Conservation (phyloP, 208 protist species). For the Porcisia deanei region DNA sequence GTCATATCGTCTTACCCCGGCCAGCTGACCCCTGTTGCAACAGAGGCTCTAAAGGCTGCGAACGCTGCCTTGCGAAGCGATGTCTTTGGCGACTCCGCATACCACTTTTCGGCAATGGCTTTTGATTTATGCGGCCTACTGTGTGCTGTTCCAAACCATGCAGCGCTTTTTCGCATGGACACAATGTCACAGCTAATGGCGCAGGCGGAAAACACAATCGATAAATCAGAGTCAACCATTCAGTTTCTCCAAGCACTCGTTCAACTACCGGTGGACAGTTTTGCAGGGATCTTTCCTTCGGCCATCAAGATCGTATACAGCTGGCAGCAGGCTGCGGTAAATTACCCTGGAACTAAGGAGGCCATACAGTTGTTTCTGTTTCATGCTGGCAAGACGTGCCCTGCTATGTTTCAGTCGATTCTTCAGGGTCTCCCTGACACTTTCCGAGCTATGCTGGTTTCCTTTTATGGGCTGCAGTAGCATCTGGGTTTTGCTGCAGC, state of each 20-base stretch:
- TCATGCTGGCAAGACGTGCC: conserved; percentile 22
- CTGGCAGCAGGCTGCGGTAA: conserved; percentile 44
- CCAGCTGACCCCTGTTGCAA: conserved; percentile 12
- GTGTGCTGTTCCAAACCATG: conserved; percentile 27
- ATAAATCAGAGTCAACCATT: conserved; percentile 82
- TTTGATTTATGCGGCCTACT: conserved; percentile 62
- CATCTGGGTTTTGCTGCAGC: background rate
- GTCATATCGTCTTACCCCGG: conserved; percentile 15
- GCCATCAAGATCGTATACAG: conserved; percentile 70
- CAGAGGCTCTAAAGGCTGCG: conserved; percentile 38
- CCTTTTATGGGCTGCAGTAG: conserved; percentile 21
- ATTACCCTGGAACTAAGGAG: conserved; percentile 29
- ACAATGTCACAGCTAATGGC: conserved; percentile 60
- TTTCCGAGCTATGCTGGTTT: conserved; percentile 27
- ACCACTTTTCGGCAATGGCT: conserved; percentile 69
- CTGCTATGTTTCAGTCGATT: conserved; percentile 22
- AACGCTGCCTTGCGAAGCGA: conserved; percentile 69
- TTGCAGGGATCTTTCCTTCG: conserved; percentile 35
- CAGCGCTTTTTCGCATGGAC: conserved; percentile 46
- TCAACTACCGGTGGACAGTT: conserved; percentile 32
- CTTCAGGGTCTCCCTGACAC: conserved; percentile 17
- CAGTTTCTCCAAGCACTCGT: conserved; percentile 51
- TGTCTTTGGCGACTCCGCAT: conserved; percentile 66
- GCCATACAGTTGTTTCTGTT: conserved; percentile 28
- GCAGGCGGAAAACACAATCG: conserved; percentile 51